phyloP scores from a whole-genome alignment of 2,329 filamentous ascomycete species.

The Talaromyces amestolkiae region DNA sequence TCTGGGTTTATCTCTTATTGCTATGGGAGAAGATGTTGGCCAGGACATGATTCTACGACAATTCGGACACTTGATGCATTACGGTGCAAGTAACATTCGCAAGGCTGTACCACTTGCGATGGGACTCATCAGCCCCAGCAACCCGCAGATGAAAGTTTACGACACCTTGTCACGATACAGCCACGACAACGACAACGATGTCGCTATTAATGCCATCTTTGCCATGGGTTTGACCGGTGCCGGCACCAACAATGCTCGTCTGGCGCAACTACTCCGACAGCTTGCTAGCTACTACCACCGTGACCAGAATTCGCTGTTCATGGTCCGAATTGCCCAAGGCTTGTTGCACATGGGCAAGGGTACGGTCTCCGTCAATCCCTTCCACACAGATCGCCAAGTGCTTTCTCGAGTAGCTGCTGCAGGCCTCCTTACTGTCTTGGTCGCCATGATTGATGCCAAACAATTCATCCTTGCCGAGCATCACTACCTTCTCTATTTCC shows the following conservation, averaged over 20 bases:
- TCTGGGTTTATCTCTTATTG: conserved; percentile 85
- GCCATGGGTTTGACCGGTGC: conserved; percentile 97
- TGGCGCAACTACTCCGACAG: conserved; percentile 91
- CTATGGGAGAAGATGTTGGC: conserved; percentile 97
- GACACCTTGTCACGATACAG: conserved; percentile 96
- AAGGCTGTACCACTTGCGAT: conserved; percentile 94
- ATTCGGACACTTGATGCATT: conserved; percentile 98
- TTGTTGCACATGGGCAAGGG: conserved; percentile 99
- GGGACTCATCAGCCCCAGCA: conserved; percentile 94
- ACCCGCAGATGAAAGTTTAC: conserved; percentile 99
- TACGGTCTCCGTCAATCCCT: conserved; percentile 92
- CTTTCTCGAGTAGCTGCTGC: conserved; percentile 87
- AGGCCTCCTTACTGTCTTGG: conserved; percentile 82
- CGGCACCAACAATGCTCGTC: conserved; percentile 94
- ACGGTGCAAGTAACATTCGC: conserved; percentile 94
- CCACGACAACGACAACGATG: conserved; percentile 97
- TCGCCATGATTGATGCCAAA: conserved; percentile 94
- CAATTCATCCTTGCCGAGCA: conserved; percentile 69
- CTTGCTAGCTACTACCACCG: conserved; percentile 97
- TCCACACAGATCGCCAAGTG: conserved; percentile 97
- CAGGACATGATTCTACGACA: conserved; percentile 98
- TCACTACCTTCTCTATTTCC: conserved; percentile 96
- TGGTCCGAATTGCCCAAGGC: conserved; percentile 98
- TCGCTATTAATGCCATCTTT: conserved; percentile 97
- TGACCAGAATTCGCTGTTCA: conserved; percentile 93